Percentiles rank a stretch among this genome's conserved stretches.
phyloP scores from a whole-genome alignment of 2,329 filamentous ascomycete species.

The Seiridium cupressi region DNA sequence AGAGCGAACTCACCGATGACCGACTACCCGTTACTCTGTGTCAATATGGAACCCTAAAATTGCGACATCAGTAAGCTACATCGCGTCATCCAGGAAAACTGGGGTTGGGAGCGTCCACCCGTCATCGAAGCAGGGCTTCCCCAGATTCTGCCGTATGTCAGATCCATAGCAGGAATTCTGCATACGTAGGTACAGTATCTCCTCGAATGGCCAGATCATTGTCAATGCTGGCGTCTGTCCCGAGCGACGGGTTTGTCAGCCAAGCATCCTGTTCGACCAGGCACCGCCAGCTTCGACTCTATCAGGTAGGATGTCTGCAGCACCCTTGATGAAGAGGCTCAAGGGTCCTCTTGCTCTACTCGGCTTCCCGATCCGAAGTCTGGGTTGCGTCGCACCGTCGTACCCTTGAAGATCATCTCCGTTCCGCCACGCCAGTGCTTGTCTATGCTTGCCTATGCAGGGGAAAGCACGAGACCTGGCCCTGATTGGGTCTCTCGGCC shows the following conservation, averaged over 20 bases:
- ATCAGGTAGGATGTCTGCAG: too few relatives aligned
- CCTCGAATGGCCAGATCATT: too few relatives aligned
- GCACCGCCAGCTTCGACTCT: too few relatives aligned
- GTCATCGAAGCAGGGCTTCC: conserved; percentile 3
- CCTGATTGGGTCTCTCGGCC: conserved; percentile 4
- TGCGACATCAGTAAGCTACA: conserved; percentile 1
- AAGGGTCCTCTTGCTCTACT: background rate
- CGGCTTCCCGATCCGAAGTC: conserved; percentile 2
- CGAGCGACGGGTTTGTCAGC: background rate
- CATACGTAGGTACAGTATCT: too few relatives aligned
- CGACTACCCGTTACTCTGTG: background rate
- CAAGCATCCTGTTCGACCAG: too few relatives aligned
- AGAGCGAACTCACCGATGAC: background rate
- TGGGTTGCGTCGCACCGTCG: background rate
- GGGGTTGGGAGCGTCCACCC: background rate
- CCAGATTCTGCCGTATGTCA: background rate
- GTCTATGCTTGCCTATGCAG: background rate
- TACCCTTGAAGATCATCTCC: conserved; percentile 2
- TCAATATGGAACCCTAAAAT: background rate
- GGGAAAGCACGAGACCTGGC: background rate
- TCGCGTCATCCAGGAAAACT: conserved; percentile 5
- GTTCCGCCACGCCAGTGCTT: background rate
- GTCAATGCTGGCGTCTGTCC: too few relatives aligned
- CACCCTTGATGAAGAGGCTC: background rate
- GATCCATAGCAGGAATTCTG: background rate